Evolutionary conservation across 805 yeast genomes (phyloP).

Genomic region (Metschnikowia borealis): DNA sequence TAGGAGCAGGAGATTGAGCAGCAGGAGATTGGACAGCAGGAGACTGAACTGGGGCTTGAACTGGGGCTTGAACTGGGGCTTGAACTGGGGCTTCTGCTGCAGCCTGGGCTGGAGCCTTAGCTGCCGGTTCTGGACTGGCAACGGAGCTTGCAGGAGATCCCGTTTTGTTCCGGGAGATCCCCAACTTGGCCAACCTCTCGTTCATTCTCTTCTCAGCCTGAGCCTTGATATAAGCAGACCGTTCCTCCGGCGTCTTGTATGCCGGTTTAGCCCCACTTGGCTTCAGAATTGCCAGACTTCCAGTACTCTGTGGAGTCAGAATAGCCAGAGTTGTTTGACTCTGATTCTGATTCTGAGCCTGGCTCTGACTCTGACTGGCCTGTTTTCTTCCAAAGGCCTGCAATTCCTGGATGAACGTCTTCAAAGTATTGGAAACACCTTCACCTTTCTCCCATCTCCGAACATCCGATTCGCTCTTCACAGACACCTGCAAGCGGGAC

Average conservation of each 20-base stretch:
- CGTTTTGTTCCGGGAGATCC: slow-evolving; percentile 47
- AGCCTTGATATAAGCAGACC: slow-evolving; percentile 78
- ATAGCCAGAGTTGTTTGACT: too few relatives aligned
- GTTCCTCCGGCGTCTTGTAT: slow-evolving; percentile 54
- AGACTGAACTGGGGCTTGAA: too few relatives aligned
- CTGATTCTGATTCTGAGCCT: too few relatives aligned
- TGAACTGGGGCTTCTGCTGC: neutral
- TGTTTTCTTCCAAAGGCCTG: slow-evolving; percentile 17
- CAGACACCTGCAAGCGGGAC: slow-evolving; percentile 37
- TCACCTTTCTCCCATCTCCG: slow-evolving; percentile 79
- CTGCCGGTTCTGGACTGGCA: slow-evolving; percentile 1
- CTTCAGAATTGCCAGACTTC: too few relatives aligned
- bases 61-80: neutral
- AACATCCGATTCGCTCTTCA: slow-evolving; percentile 46
- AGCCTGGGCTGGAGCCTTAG: slow-evolving; percentile 1
- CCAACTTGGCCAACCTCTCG: slow-evolving; percentile 77
- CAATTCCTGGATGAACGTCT: slow-evolving; percentile 56
- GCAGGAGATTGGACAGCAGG: too few relatives aligned
- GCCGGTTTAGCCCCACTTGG: slow-evolving; percentile 9
- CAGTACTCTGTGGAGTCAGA: too few relatives aligned
- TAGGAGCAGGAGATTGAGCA: too few relatives aligned
- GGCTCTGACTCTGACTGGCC: too few relatives aligned
- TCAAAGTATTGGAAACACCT: slow-evolving; percentile 65
- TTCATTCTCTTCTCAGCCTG: slow-evolving; percentile 75
- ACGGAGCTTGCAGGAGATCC: neutral